phyloP scores from a whole-genome alignment of 169 alveolate genomes.

The Cryptosporidium sp. region DNA sequence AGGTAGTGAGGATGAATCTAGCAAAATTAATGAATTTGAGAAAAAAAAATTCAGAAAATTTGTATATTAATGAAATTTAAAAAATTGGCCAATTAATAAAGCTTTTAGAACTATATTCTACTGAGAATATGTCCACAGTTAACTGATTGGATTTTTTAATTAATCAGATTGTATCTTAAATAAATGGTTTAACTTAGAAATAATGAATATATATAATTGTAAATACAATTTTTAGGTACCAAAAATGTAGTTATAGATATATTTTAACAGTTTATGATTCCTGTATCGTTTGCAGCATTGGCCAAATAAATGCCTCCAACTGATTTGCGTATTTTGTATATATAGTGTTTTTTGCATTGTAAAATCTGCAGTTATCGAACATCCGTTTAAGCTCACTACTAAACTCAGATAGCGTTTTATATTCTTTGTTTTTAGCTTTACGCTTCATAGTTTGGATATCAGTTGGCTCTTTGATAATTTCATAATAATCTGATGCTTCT shows the following conservation, averaged over 20 bases:
- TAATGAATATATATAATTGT: neutral
- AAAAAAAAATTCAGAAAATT: neutral
- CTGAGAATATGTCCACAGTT: neutral
- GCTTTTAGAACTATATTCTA: neutral
- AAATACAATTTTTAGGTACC: neutral
- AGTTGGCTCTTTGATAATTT: constrained; percentile 95
- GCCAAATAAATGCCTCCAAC: constrained; percentile 92
- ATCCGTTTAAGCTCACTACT: constrained; percentile 94
- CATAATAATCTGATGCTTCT: constrained; percentile 97
- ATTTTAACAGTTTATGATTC: constrained; percentile 12
- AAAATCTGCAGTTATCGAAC: constrained; percentile 94
- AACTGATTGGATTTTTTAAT: neutral
- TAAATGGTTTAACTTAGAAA: neutral
- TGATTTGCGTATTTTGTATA: constrained; percentile 96
- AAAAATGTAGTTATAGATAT: neutral
- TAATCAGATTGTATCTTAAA: neutral
- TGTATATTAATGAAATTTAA: neutral
- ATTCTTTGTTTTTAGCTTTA: constrained; percentile 89
- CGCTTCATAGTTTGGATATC: constrained; percentile 93
- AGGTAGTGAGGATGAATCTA: neutral
- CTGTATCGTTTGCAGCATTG: constrained; percentile 79
- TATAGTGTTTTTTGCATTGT: constrained; percentile 94
- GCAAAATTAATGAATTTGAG: neutral
- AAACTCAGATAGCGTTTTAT: constrained; percentile 89
- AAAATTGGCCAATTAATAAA: neutral